Conservation (phyloP, 2,329 filamentous ascomycete genomes). For the Phialocephala sp. region DNA sequence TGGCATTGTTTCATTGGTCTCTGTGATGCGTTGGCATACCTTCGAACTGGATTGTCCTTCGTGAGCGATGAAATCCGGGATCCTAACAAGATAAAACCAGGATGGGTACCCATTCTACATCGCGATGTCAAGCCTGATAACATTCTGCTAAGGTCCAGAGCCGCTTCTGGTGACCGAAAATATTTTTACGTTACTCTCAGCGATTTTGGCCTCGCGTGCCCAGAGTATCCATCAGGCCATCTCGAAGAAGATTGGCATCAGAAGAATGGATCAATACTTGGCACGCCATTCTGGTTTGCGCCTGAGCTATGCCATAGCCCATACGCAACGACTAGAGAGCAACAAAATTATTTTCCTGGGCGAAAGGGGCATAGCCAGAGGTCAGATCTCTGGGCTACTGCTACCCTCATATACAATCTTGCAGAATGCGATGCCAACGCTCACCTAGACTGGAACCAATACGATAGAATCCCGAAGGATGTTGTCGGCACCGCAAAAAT, state of each 20-base stretch:
- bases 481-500: neutral
- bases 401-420: conserved; percentile 33
- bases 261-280: conserved; percentile 12
- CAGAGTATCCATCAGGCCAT: conserved; percentile 22
- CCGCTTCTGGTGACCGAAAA: conserved; percentile 28
- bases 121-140: conserved; percentile 43
- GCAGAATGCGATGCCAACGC: conserved; percentile 12
- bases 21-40: conserved; percentile 38
- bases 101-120: conserved; percentile 39
- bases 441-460: neutral
- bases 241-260: conserved; percentile 17
- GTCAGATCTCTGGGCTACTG: conserved; percentile 38
- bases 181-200: conserved; percentile 39
- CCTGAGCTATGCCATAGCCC: conserved; percentile 36
- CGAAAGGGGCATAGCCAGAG: conserved; percentile 22
- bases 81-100: conserved; percentile 10
- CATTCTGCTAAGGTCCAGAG: conserved; percentile 37
- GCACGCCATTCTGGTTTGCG: conserved; percentile 30
- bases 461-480: neutral
- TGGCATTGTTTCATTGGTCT: conserved; percentile 41
- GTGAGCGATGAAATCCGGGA: conserved; percentile 12
- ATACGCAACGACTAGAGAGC: conserved; percentile 17
- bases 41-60: conserved; percentile 29
- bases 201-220: conserved; percentile 39
- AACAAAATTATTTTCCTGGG: conserved; percentile 3